A percentile compares a stretch with the other conserved stretches of the same genome.
Evolutionary conservation across 768 basidiomycete genomes (phyloP).

Genomic region (Panaeolus cyanescens): DNA sequence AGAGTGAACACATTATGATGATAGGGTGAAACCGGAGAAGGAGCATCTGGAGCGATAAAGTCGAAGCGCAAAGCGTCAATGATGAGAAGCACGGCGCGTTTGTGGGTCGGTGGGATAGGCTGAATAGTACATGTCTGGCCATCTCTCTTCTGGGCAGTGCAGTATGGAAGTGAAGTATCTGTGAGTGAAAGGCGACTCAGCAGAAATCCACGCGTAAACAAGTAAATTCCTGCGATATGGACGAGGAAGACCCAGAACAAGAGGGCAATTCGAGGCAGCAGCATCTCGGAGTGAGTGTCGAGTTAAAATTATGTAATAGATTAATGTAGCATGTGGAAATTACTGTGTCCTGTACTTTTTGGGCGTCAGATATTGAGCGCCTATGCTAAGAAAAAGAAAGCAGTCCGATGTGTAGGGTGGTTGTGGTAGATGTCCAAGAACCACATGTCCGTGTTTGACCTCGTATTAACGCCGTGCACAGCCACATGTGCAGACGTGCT

Average conservation of each 20-base stretch:
- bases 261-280: slow-evolving; percentile 11
- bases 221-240: slow-evolving; percentile 80
- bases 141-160: slow-evolving; percentile 32
- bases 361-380: neutral
- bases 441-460: neutral
- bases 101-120: slow-evolving; percentile 58
- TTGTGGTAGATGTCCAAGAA: neutral
- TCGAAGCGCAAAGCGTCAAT: slow-evolving; percentile 95
- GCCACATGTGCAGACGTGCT: too few species aligned
- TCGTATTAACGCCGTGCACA: neutral
- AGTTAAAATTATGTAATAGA: neutral
- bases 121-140: slow-evolving; percentile 30
- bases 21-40: slow-evolving; percentile 58
- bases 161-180: slow-evolving; percentile 45
- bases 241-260: slow-evolving; percentile 63
- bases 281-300: neutral
- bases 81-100: slow-evolving; percentile 79
- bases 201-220: slow-evolving; percentile 93
- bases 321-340: neutral
- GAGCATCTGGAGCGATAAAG: slow-evolving; percentile 78
- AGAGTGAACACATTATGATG: slow-evolving; percentile 85
- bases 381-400: neutral
- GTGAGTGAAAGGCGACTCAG: slow-evolving; percentile 75
- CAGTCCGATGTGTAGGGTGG: neutral
- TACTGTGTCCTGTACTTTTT: neutral